Conservation (phyloP, 1,284 basidiomycete genomes). For the Cryptococcus sp. region DNA sequence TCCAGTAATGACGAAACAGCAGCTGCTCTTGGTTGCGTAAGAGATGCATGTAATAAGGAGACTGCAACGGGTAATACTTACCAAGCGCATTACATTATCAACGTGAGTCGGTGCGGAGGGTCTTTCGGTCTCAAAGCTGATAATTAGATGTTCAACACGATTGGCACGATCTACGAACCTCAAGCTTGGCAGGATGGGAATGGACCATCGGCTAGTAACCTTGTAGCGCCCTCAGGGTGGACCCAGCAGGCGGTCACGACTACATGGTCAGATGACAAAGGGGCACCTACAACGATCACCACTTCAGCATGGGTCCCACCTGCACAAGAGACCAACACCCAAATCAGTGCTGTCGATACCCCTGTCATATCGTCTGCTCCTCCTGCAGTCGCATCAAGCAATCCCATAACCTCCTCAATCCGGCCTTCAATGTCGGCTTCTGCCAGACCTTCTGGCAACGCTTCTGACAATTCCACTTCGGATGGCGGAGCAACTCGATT, state of each 20-base stretch:
- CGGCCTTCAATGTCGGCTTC: neutral
- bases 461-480: too few relatives aligned
- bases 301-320: constrained; percentile 3
- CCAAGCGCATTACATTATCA: constrained; percentile 26
- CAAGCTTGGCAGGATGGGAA: constrained; percentile 5
- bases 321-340: neutral
- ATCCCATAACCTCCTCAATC: too few relatives aligned
- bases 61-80: constrained; percentile 17
- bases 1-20: constrained; percentile 1
- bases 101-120: constrained; percentile 8
- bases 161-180: constrained; percentile 25
- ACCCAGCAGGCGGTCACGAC: neutral
- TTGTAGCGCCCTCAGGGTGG: constrained; percentile 1
- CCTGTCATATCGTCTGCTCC: neutral
- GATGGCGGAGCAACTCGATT: too few relatives aligned
- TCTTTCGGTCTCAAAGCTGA: neutral
- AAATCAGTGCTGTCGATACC: neutral
- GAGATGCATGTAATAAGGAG: constrained; percentile 9
- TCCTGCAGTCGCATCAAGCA: neutral
- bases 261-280: neutral
- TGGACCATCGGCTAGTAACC: neutral
- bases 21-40: constrained; percentile 11
- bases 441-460: neutral
- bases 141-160: constrained; percentile 24
- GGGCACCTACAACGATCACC: neutral